Evolutionary conservation across 768 basidiomycete species (phyloP).

Genomic region (Mycena floridula): DNA sequence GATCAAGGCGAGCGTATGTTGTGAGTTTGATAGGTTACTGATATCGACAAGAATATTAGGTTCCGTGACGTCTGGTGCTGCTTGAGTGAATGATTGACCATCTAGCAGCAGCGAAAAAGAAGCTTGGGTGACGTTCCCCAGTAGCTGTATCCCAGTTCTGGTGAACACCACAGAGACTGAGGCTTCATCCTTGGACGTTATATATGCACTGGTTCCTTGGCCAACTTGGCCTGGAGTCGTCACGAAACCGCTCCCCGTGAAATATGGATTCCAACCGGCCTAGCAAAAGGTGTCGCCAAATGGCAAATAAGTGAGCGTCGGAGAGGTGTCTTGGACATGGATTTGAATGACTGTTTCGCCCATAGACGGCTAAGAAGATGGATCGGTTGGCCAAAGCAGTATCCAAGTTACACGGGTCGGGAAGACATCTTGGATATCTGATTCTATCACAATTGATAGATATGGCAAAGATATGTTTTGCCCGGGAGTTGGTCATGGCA

Average conservation of each 20-base stretch:
- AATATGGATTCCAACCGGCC: slow-evolving; percentile 69
- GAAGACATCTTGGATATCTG: too few relatives aligned
- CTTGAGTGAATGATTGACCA: slow-evolving; percentile 20
- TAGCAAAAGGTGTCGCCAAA: slow-evolving; percentile 46
- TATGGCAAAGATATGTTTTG: too few relatives aligned
- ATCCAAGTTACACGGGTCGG: too few relatives aligned
- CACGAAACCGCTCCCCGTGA: slow-evolving; percentile 43
- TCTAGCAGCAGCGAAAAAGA: slow-evolving; percentile 50
- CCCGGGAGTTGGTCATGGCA: too few relatives aligned
- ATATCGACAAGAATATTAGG: slow-evolving; percentile 48
- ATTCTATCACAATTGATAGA: too few relatives aligned
- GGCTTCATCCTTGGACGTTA: slow-evolving; percentile 56
- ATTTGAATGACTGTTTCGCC: slow-evolving; percentile 37
- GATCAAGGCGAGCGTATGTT: slow-evolving; percentile 53
- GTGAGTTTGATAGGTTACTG: slow-evolving; percentile 35
- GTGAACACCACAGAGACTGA: slow-evolving; percentile 48
- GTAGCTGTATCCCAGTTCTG: slow-evolving; percentile 63
- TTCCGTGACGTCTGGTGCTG: slow-evolving; percentile 22
- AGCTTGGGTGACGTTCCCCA: slow-evolving; percentile 42
- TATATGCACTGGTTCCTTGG: slow-evolving; percentile 52
- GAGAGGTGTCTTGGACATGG: slow-evolving; percentile 62
- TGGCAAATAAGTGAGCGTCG: slow-evolving; percentile 54
- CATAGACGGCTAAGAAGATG: not conserved
- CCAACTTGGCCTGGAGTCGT: slow-evolving; percentile 35
- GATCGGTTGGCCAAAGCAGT: too few relatives aligned